A percentile compares a stretch with the other conserved stretches of the same genome.
These are phyloP conservation scores for Vitis hybrid DNA, from an alignment of 177 flowering plant species.

Conservation along the genomic window DNA sequence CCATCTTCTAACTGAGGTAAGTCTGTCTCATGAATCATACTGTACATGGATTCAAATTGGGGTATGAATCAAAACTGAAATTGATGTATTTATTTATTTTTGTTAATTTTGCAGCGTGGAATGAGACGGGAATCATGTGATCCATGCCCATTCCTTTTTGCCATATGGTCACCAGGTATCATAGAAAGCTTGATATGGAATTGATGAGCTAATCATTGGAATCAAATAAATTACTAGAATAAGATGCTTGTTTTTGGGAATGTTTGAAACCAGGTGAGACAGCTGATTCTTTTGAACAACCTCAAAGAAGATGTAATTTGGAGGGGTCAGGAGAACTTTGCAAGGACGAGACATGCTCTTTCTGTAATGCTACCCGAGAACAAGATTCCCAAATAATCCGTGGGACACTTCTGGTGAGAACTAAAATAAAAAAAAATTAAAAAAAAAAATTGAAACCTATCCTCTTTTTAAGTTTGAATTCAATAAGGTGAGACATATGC, in stretches of 20 bases:
- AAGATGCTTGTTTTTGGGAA: not conserved
- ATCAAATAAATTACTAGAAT: too few relatives aligned
- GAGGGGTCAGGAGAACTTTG: conserved; percentile 10
- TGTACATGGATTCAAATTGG: conserved; percentile 19
- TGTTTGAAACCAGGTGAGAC: conserved; percentile 21
- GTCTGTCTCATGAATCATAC: conserved; percentile 10
- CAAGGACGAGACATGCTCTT: conserved; percentile 9
- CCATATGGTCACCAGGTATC: conserved; percentile 42
- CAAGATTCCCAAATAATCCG: conserved; percentile 12
- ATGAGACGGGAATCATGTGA: conserved; percentile 31
- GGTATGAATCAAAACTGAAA: not conserved
- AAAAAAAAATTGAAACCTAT: too few relatives aligned
- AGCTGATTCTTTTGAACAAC: conserved; percentile 11
- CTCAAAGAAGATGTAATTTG: conserved; percentile 10
- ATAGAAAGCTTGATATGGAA: not conserved
- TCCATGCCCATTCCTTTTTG: conserved; percentile 41
- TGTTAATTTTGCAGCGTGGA: conserved; percentile 24
- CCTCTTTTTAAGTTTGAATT: not conserved
- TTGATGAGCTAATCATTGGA: too few relatives aligned
- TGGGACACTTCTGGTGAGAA: conserved; percentile 55
- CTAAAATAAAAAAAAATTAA: too few relatives aligned
- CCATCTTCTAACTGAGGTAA: conserved; percentile 56
- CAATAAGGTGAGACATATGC: not conserved
- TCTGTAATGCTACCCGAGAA: conserved; percentile 14
- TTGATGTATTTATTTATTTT: not conserved